These are phyloP conservation scores for Wallacemonas sp. DNA, from an alignment of 208 protist genomes.

Conservation along the genomic window DNA sequence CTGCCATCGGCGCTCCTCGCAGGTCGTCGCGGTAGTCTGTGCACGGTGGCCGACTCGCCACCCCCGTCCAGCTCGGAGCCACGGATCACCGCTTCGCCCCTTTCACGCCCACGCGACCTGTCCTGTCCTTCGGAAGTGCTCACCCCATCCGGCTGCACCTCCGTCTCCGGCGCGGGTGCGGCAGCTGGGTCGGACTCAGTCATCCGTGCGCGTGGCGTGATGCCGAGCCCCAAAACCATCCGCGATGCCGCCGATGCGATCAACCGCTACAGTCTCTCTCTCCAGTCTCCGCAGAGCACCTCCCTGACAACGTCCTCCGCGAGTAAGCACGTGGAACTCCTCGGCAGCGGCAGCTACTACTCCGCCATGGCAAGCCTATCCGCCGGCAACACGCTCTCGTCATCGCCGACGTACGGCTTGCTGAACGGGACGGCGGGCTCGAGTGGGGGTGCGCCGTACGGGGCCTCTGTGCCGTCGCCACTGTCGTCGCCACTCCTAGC, in stretches of 20 bases:
- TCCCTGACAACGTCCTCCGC: not conserved
- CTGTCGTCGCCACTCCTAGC: not conserved
- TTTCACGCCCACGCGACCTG: not conserved
- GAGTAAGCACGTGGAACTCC: not conserved
- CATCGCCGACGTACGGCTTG: constrained; percentile 3
- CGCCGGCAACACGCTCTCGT: not conserved
- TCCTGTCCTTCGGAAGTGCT: not conserved
- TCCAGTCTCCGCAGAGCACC: not conserved
- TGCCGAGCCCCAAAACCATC: not conserved
- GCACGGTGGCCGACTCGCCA: too few species aligned
- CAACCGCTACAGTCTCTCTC: constrained; percentile 1
- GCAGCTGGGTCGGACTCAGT: too few species aligned
- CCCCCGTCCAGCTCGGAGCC: too few species aligned
- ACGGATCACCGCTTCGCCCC: not conserved
- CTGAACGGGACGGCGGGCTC: not conserved
- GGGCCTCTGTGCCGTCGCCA: not conserved
- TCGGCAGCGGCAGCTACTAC: constrained; percentile 4
- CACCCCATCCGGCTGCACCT: not conserved
- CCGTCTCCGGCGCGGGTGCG: not conserved
- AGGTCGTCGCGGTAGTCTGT: too few species aligned
- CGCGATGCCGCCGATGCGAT: constrained; percentile 5
- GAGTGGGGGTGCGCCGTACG: not conserved
- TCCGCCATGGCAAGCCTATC: constrained; percentile 6
- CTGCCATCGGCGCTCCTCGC: too few species aligned
- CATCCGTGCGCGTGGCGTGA: not conserved